Percentiles rank a stretch among this genome's conserved stretches.
Conservation (phyloP, 2,329 filamentous ascomycete genomes). For the Fusarium solani-melongenae region DNA sequence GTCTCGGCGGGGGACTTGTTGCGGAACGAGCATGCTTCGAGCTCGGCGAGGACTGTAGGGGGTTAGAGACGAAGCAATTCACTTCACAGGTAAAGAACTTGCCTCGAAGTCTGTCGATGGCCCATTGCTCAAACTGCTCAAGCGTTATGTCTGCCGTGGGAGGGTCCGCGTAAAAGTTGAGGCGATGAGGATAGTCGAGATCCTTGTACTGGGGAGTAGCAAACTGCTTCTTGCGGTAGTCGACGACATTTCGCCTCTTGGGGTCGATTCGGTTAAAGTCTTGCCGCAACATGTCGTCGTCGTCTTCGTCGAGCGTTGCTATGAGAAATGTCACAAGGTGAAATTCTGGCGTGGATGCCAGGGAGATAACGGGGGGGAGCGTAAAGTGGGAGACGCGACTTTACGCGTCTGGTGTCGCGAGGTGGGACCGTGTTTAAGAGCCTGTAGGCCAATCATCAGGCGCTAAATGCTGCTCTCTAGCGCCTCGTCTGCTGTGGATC, state of each 20-base stretch:
- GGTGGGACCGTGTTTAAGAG: conserved; percentile 41
- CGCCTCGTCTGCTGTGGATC: background rate
- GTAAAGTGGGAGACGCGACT: conserved; percentile 48
- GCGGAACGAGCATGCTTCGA: conserved; percentile 95
- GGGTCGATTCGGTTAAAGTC: conserved; percentile 66
- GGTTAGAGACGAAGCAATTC: conserved; percentile 10
- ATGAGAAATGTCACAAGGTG: conserved; percentile 3
- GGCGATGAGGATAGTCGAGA: conserved; percentile 81
- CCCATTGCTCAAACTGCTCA: conserved; percentile 99
- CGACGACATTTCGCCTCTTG: conserved; percentile 81
- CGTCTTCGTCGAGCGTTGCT: conserved; percentile 11
- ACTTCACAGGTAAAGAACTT: conserved; percentile 31
- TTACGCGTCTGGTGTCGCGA: conserved; percentile 44
- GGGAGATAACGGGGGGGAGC: conserved; percentile 20
- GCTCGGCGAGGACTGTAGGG: conserved; percentile 78
- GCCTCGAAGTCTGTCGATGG: conserved; percentile 90
- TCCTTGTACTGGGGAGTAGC: conserved; percentile 80
- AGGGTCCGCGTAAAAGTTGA: conserved; percentile 91
- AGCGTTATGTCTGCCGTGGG: conserved; percentile 95
- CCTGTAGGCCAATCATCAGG: conserved; percentile 25
- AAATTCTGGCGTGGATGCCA: conserved; percentile 19
- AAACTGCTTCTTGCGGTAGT: conserved; percentile 89
- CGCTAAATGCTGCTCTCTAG: background rate
- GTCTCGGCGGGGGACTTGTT: conserved; percentile 90
- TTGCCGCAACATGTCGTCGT: conserved; percentile 59